A percentile compares a stretch with the other conserved stretches of the same genome.
Conservation (phyloP, 2,329 filamentous ascomycete species). For the Alternaria burnsii region DNA sequence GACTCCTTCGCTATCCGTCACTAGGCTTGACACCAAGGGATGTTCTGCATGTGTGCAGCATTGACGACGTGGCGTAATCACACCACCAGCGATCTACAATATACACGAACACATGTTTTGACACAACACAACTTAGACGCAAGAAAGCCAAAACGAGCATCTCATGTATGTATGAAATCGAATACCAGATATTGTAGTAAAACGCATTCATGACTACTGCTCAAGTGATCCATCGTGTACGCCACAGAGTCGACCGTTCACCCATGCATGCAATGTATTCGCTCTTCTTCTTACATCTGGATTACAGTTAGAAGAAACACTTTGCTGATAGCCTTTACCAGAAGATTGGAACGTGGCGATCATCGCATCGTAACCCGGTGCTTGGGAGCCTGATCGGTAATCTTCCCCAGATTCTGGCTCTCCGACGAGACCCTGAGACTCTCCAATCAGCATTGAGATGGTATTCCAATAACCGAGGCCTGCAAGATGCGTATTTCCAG, state of each 20-base stretch:
- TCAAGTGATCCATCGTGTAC: background rate
- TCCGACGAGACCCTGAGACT: background rate
- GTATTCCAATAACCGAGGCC: slow-evolving; percentile 6
- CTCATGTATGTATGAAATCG: background rate
- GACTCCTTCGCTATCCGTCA: slow-evolving; percentile 12
- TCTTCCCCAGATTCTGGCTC: background rate
- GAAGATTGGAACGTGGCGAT: slow-evolving; percentile 13
- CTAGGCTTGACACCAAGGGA: background rate
- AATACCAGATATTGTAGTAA: background rate
- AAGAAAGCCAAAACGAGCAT: background rate
- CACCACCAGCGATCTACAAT: background rate
- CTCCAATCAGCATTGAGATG: slow-evolving; percentile 6
- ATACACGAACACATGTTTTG: background rate
- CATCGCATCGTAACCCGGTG: slow-evolving; percentile 19
- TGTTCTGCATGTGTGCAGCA: background rate
- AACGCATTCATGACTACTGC: background rate
- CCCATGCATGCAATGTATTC: background rate
- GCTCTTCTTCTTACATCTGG: background rate
- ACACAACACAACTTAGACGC: background rate
- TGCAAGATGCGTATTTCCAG: background rate
- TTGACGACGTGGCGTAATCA: slow-evolving; percentile 8
- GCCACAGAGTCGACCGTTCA: background rate
- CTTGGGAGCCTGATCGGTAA: slow-evolving; percentile 17
- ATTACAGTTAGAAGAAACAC: background rate
- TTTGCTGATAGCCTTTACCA: background rate